A percentile compares a stretch with the other conserved stretches of the same genome.
Conservation (phyloP, 1,139 yeast species). For the Waltiozyma solani region DNA sequence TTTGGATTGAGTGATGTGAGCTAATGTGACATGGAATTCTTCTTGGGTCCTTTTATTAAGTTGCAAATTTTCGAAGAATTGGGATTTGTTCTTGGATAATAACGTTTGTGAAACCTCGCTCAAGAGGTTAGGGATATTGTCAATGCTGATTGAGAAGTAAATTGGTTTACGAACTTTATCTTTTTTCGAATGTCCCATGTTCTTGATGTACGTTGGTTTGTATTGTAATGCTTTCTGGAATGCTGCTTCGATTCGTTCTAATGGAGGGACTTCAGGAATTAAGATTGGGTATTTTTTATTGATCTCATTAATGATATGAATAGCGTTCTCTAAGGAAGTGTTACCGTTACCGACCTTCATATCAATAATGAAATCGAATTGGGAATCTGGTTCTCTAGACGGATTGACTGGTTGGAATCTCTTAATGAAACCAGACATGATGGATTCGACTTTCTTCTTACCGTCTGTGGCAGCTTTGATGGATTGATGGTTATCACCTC, state of each 20-base stretch:
- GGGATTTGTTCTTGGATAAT: slow-evolving; percentile 1
- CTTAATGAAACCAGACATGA: slow-evolving; percentile 65
- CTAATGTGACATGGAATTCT: slow-evolving; percentile 70
- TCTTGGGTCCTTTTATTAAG: slow-evolving; percentile 34
- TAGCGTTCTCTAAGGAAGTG: slow-evolving; percentile 47
- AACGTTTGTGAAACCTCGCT: slow-evolving; percentile 4
- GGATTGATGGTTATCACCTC: slow-evolving; percentile 92
- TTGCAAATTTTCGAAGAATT: slow-evolving; percentile 21
- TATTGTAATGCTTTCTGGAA: slow-evolving; percentile 40
- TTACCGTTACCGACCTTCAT: slow-evolving; percentile 32
- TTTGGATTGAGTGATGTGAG: slow-evolving; percentile 36
- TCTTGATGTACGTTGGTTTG: slow-evolving; percentile 40
- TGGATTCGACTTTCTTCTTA: slow-evolving; percentile 36
- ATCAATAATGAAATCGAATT: slow-evolving; percentile 56
- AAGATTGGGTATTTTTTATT: slow-evolving; percentile 36
- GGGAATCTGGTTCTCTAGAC: slow-evolving; percentile 45
- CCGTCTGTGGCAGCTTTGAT: slow-evolving; percentile 47
- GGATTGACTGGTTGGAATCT: slow-evolving; percentile 55
- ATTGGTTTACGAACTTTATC: slow-evolving; percentile 22
- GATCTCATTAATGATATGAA: slow-evolving; percentile 31
- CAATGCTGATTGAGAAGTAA: slow-evolving; percentile 29
- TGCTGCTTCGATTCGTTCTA: slow-evolving; percentile 29
- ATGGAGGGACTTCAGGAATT: slow-evolving; percentile 33
- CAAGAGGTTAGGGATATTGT: slow-evolving; percentile 10
- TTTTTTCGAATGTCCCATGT: slow-evolving; percentile 14